Evolutionary conservation across 139 green algal species (phyloP).

Genomic region (Marvania coccoides): DNA sequence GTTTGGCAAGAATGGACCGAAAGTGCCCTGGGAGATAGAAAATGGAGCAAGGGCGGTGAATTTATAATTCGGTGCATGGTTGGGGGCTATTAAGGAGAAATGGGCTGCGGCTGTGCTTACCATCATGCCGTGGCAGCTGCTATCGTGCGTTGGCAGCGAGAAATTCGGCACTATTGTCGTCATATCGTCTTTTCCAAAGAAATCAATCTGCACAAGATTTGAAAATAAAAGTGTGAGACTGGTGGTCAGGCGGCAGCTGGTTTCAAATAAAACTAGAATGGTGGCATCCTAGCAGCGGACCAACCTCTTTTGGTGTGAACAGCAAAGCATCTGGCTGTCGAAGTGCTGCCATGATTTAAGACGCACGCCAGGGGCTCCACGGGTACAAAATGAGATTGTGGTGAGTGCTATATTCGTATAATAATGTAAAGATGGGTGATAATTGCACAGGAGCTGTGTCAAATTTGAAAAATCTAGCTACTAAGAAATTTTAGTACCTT

Average conservation of each 20-base stretch:
- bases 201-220: slow-evolving; percentile 66
- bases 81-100: neutral
- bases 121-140: slow-evolving; percentile 42
- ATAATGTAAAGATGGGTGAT: too few relatives aligned
- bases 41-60: neutral
- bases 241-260: neutral
- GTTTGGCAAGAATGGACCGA: slow-evolving; percentile 75
- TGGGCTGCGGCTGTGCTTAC: slow-evolving; percentile 21
- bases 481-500: too few relatives aligned
- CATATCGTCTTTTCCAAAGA: slow-evolving; percentile 76
- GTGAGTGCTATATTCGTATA: too few relatives aligned
- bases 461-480: too few relatives aligned
- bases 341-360: too few relatives aligned
- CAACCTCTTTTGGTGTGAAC: slow-evolving; percentile 20
- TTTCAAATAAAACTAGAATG: too few relatives aligned
- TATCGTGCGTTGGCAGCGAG: slow-evolving; percentile 36
- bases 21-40: slow-evolving; percentile 44
- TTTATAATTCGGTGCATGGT: neutral
- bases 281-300: too few relatives aligned
- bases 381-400: too few relatives aligned
- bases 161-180: slow-evolving; percentile 82
- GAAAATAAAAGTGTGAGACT: neutral
- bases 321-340: too few relatives aligned
- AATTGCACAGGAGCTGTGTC: too few relatives aligned
- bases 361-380: too few relatives aligned